Evolutionary conservation across 148 eudicot genomes (phyloP), one percentile per base, ranked within the genome.

Genomic region (Dysphania ambrosioides): DNA sequence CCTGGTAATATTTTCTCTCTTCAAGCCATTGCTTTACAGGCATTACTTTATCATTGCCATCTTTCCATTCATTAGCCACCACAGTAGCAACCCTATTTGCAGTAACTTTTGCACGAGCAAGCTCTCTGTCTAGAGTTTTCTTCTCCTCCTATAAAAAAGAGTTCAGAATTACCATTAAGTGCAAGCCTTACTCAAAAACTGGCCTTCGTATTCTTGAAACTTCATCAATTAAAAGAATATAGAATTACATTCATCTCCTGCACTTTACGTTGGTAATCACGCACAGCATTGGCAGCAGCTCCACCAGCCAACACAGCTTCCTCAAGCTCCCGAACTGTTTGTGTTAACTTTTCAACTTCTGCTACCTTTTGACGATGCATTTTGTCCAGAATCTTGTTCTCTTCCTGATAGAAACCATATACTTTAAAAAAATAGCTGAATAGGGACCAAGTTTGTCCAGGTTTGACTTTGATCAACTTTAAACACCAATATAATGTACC

Each of bases 21-120:
- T 95, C 99, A 63, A 96, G 91, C 97, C 99, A 96, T 79, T 96
- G 97, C 78, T 88, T 96, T 51, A 96, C 97, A 71, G 97, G 99
- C 99, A 96, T 96, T 60, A 90, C 99, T 88, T 95, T 96, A 78
- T 92, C 96, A 72, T 82, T 91, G 59, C 86, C 97, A 84, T 92
- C 99, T 88, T 95, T 96, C 99, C 99, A 96, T 59, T 96, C 99
- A 85, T 96, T 96, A 56, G 99, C 99, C 62, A 96, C 96, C 27
- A 92, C 97, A 72, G 85, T 86, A 59, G 97, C 99, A 44, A 96
- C 99, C 74, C 99, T 87, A 72, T 96, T 96, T 72, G 99, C 99
- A 24, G 82, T 88, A 71, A 96, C 89, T 83, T 88, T 96, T 31
- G 97, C 93, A 74, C 99, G 97, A 77, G 97, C 92, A 71, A 96